Conservation (phyloP, 1,284 basidiomycete species). For the Cryptococcus jaspeensis region DNA sequence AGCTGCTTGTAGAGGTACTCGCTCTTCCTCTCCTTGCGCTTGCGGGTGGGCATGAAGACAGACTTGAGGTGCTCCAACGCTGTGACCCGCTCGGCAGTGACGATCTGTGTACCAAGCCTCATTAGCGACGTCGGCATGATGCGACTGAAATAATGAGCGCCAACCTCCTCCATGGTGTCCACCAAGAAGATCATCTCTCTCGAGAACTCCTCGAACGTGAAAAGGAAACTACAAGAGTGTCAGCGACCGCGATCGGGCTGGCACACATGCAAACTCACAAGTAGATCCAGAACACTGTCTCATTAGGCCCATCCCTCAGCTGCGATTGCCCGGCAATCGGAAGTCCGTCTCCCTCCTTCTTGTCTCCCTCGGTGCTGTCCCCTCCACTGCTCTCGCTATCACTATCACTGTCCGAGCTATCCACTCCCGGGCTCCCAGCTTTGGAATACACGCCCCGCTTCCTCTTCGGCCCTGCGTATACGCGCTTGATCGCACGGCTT, state of each 20-base stretch:
- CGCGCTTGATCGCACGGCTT: constrained; percentile 72
- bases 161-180: constrained; percentile 68
- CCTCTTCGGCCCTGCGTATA: constrained; percentile 60
- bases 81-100: constrained; percentile 24
- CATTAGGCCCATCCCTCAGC: constrained; percentile 45
- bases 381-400: constrained; percentile 6
- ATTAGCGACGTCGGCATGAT: neutral
- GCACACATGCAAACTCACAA: constrained; percentile 61
- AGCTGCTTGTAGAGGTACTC: constrained; percentile 43
- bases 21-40: constrained; percentile 15
- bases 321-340: neutral
- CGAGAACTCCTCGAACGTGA: constrained; percentile 88
- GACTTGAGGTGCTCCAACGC: constrained; percentile 35
- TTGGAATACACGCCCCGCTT: constrained; percentile 27
- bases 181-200: constrained; percentile 74
- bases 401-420: constrained; percentile 24
- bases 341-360: constrained; percentile 4
- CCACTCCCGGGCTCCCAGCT: neutral
- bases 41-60: constrained; percentile 17
- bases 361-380: neutral
- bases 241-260: no score
- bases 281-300: constrained; percentile 77
- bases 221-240: constrained; percentile 80
- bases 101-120: constrained; percentile 24
- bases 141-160: constrained; percentile 4